Base-by-base conservation (phyloP, 495 filamentous ascomycete species). In the Xylaria nigripes region DNA sequence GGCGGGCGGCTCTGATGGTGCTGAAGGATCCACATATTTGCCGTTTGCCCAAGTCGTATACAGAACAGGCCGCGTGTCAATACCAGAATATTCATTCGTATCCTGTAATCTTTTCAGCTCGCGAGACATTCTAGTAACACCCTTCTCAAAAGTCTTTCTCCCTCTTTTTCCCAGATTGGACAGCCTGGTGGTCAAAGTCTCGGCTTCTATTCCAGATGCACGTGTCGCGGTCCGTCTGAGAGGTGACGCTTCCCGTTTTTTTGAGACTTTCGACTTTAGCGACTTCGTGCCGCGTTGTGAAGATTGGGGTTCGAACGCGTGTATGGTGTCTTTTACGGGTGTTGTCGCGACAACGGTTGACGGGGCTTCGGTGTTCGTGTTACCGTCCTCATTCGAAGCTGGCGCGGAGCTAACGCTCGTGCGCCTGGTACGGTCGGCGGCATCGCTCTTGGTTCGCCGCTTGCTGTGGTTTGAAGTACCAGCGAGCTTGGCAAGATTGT, bases 11-110 rank as follows among this genome's bases (percentile, higher is more conserved):
- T 64, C 54, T 10, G 60, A 32, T 8, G 50, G n/a, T 6, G 58
- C 46, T 16, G 51, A 51, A 42, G 61, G 54, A 15, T 73, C 66
- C 9, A 78, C 57, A 32, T 74, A 70, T 52, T 80, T 81, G 25
- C 78, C 78, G 51, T 79, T 80, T 50, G 70, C 75, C 78, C 78
- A 81, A 7, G 76, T 73, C 0, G 76, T 70, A 50, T 69, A 68
- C 1, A 64, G 16, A n/a, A 80, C 71, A 5, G 76, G 76, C 45
- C 71, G 69, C 25, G 68, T 72, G 24, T 81, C 78, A 32, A 80
- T 78, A 27, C 72, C 66, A 0, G 73, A 74, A 47, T 68, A 81
- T 57, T 81, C 78, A 49, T 78, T 71, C 6, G 78, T 81, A 42
- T 81, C 78, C 51, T 72, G 68, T 5, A 81, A 61, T 9, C 75